Base-by-base conservation (phyloP, 768 basidiomycete species). In the Naganishia vaughanmartiniae region DNA sequence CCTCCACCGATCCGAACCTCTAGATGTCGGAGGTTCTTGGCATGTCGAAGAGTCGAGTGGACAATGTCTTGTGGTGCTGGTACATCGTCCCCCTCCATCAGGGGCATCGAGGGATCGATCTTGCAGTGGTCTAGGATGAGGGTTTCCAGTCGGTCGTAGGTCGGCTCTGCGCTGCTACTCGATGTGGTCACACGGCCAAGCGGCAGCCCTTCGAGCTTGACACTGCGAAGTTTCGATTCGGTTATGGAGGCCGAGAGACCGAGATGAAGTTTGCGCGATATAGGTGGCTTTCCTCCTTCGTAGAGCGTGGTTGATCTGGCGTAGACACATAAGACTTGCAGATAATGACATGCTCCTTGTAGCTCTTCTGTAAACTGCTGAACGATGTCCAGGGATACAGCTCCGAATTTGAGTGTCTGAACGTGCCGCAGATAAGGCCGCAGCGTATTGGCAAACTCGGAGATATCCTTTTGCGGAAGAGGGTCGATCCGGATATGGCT, bases 11-110 rank as follows among this genome's bases (percentile, higher is more conserved):
- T 26, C 7, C 36, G 36, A 4, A 63, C 6, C 39, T 63, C 60
- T 24, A 63, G 26, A 26, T 30, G 42, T 21, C 39, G 36, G 39
- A 63, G 60, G 30, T 45, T 63, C 39, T 36, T 63, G 39, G 60
- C 42, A 42, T 30, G 39, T 1, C 24, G 26, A 11, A 46, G 10
- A 30, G 24, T 46, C n/a, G 36, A 24, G 24, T 45, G 60, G 4
- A 63, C 39, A 26, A 63, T 63, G 15, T 63, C 60, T 1, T 26
- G 2, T 19, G n/a, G 21, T 15, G 39, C 30, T 15, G 60, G 15
- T 26, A 11, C 15, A 26, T 45, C 54, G 30, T 28, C 24, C 30
- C 33, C 17, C 10, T 58, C 57, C 34, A 26, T 14, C 21, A 30
- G 26, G 36, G 10, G 10, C 11, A 14, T 19, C 28, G 15, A 36